phyloP scores from a whole-genome alignment of 2,329 filamentous ascomycete genomes.

The Aspergillus carbonarius region DNA sequence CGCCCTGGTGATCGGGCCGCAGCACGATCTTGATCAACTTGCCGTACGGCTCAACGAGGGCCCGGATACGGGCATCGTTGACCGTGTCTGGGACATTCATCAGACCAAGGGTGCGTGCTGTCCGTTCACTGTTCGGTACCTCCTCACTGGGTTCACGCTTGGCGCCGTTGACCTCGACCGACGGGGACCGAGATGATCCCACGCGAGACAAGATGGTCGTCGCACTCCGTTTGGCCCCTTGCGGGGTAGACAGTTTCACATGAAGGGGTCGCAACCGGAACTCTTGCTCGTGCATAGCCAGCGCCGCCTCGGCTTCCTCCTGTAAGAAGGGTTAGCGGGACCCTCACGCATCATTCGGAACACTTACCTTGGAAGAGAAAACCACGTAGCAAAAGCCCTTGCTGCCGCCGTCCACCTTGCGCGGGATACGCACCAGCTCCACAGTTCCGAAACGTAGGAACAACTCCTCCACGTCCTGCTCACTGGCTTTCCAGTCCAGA shows the following conservation, averaged over 20 bases:
- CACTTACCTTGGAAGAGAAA: slow-evolving; percentile 62
- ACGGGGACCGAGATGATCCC: slow-evolving; percentile 35
- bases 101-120: slow-evolving; percentile 72
- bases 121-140: slow-evolving; percentile 45
- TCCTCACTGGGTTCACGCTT: slow-evolving; percentile 34
- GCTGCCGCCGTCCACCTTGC: slow-evolving; percentile 64
- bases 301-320: slow-evolving; percentile 64
- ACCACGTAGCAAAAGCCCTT: slow-evolving; percentile 80
- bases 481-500: slow-evolving; percentile 60
- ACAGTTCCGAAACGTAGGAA: slow-evolving; percentile 77
- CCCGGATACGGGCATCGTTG: slow-evolving; percentile 78
- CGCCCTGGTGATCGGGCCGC: slow-evolving; percentile 78
- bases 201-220: slow-evolving; percentile 47
- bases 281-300: slow-evolving; percentile 68
- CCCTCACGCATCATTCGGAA: not conserved
- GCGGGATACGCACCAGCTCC: slow-evolving; percentile 69
- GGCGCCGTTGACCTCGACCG: slow-evolving; percentile 35
- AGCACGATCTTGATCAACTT: slow-evolving; percentile 72
- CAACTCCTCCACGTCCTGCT: slow-evolving; percentile 67
- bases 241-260: slow-evolving; percentile 57
- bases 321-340: slow-evolving; percentile 31
- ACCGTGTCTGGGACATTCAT: slow-evolving; percentile 89
- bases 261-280: slow-evolving; percentile 67
- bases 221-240: slow-evolving; percentile 43
- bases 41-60: slow-evolving; percentile 69